These are phyloP conservation scores for Solanum lignicaule DNA, from an alignment of 257 asterid genomes.

Conservation along the genomic window DNA sequence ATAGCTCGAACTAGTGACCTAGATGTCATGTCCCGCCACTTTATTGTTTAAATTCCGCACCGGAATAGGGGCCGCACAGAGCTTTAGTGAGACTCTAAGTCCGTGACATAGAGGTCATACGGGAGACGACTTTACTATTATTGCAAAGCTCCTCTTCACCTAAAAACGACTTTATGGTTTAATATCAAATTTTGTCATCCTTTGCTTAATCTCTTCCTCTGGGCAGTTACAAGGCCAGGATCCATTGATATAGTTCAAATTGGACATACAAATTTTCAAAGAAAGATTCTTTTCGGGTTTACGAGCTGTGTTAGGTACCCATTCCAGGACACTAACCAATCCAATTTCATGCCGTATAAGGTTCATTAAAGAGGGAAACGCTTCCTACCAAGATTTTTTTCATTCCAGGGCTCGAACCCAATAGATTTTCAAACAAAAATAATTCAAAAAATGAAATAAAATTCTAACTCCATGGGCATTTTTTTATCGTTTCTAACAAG, in stretches of 20 bases:
- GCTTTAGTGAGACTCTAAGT: too few relatives aligned
- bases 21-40: not conserved
- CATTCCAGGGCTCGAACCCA: not conserved
- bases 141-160: not conserved
- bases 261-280: not conserved
- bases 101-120: not conserved
- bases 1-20: not conserved
- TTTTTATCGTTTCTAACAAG: not conserved
- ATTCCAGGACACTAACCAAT: not conserved
- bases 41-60: too few relatives aligned
- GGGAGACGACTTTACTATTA: not conserved
- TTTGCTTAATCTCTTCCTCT: too few relatives aligned
- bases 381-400: not conserved
- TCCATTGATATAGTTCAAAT: not conserved
- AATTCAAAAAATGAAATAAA: not conserved
- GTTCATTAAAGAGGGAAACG: not conserved
- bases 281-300: fast-evolving
- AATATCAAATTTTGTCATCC: too few relatives aligned
- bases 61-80: too few relatives aligned
- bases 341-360: not conserved
- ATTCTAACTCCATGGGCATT: not conserved
- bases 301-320: not conserved
- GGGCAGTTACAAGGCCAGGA: too few relatives aligned
- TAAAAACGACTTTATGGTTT: too few relatives aligned
- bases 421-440: not conserved